Conservation (phyloP, 2,329 filamentous ascomycete species). For the Fusarium sp. region DNA sequence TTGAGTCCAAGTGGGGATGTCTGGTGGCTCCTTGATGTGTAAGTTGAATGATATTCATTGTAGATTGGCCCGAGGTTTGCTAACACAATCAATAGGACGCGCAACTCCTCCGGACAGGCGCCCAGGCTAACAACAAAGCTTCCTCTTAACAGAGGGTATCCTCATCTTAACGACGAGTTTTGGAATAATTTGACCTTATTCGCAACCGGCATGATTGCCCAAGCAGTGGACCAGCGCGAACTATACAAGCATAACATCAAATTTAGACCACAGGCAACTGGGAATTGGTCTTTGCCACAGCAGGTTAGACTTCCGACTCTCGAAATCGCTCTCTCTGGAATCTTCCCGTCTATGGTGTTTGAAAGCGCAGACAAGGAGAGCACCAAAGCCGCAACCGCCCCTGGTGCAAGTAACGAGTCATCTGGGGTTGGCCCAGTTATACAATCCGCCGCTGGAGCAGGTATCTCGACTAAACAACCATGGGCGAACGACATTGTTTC, state of each 20-base stretch:
- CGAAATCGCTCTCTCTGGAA: slow-evolving; percentile 63
- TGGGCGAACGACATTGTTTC: slow-evolving; percentile 73
- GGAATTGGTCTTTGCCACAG: slow-evolving; percentile 57
- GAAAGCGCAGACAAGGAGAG: slow-evolving; percentile 39
- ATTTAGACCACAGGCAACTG: slow-evolving; percentile 53
- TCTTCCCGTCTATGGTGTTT: slow-evolving; percentile 56
- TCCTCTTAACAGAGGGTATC: slow-evolving; percentile 59
- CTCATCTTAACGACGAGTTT: slow-evolving; percentile 63
- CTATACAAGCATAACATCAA: slow-evolving; percentile 61
- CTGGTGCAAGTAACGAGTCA: slow-evolving; percentile 23
- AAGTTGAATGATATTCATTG: slow-evolving; percentile 49
- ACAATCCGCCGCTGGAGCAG: slow-evolving; percentile 34
- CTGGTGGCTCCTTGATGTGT: slow-evolving; percentile 82
- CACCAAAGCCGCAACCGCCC: slow-evolving; percentile 13
- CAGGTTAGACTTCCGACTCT: slow-evolving; percentile 64
- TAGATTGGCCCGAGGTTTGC: slow-evolving; percentile 7
- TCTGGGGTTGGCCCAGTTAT: slow-evolving; percentile 45
- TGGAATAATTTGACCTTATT: slow-evolving; percentile 67
- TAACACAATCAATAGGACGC: slow-evolving; percentile 47
- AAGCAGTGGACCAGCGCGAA: slow-evolving; percentile 63
- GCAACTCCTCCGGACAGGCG: slow-evolving; percentile 43
- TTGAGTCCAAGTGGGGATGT: slow-evolving; percentile 79
- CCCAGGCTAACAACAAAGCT: slow-evolving; percentile 56
- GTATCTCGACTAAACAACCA: slow-evolving; percentile 50
- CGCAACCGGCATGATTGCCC: slow-evolving; percentile 64